Base-by-base conservation (phyloP, 306 rosid genomes). In the Begonia loranthoides region DNA sequence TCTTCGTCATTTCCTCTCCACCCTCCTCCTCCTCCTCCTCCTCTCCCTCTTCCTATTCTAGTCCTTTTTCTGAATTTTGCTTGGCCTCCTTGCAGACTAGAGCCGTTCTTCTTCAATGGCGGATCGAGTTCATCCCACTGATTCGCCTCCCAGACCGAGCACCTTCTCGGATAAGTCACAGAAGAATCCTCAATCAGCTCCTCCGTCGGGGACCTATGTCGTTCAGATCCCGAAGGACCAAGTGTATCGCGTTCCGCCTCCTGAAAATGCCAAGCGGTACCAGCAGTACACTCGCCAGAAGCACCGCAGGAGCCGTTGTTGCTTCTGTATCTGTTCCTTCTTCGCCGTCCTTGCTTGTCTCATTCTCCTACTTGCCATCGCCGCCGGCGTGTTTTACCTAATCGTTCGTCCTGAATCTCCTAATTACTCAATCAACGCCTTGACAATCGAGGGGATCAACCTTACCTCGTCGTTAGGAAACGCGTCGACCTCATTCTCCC, bases 201-300 rank as follows among this genome's bases (percentile, higher is more conserved):
- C 84, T 17, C 69, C 64, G 7, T 60, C 84, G 0, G 81, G 79
- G n/a, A 78, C 87, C 44, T 80, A 80, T 69, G 73, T 80, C 58
- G 67, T 87, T 59, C 61, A 76, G 54, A 66, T 83, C 49, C 96
- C 96, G 10, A 87, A 76, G 65, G 92, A 87, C 63, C 80, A 72
- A 57, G 69, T 80, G 66, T 81, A 78, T 75, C 92, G 93, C 41
- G 70, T 81, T 14, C 96, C 94, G 9, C 94, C 92, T 7, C 88
- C 78, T 5, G 93, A 81, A 56, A 84, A 84, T 24, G 73, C 93
- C 2, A 46, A 54, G 33, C 83, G 73, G 17, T 76, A 51, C 72
- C 17, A 79, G 11, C 51, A 51, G 5, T 77, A 70, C 69, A 12
- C 80, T 69, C 43, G 53, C 66, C 66, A 44, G 28, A 66, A 63